Percentiles rank a stretch among this genome's conserved stretches.
phyloP scores from a whole-genome alignment of 179 eudicot species.

The Corrigiola litoralis region DNA sequence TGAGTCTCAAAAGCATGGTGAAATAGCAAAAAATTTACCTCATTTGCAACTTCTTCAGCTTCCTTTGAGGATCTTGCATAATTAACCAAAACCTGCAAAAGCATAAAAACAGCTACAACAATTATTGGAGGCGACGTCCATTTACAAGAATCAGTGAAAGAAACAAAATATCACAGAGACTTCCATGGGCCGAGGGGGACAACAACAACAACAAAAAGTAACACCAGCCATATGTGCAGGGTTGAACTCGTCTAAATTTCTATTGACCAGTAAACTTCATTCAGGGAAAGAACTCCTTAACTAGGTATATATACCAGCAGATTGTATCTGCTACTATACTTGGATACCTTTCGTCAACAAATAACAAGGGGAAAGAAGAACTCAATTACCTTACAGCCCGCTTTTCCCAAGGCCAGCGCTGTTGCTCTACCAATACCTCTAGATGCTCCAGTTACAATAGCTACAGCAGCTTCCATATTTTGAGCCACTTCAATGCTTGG shows the following conservation, averaged over 20 bases:
- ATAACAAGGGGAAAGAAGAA: background rate
- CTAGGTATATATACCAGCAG: background rate
- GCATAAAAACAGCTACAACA: background rate
- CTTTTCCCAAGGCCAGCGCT: conserved; percentile 82
- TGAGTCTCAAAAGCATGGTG: background rate
- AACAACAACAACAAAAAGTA: background rate
- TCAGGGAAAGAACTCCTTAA: background rate
- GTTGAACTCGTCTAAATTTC: background rate
- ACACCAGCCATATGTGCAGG: background rate
- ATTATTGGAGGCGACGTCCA: background rate
- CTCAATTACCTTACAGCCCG: conserved; percentile 82
- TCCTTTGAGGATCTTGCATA: conserved; percentile 69
- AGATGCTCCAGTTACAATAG: conserved; percentile 90
- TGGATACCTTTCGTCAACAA: background rate
- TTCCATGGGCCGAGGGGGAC: background rate
- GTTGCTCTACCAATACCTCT: conserved; percentile 91
- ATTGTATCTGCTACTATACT: background rate
- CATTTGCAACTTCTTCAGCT: conserved; percentile 71
- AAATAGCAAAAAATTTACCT: conserved; percentile 30
- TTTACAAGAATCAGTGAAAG: background rate
- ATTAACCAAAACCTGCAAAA: conserved; percentile 70
- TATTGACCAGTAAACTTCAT: background rate
- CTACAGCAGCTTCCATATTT: conserved; percentile 75
- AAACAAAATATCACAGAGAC: background rate
- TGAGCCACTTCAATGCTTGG: conserved; percentile 36